A percentile compares a stretch with the other conserved stretches of the same genome.
Evolutionary conservation across 202 grass and related monocot species (phyloP).

Genomic region (Musa balbisiana): DNA sequence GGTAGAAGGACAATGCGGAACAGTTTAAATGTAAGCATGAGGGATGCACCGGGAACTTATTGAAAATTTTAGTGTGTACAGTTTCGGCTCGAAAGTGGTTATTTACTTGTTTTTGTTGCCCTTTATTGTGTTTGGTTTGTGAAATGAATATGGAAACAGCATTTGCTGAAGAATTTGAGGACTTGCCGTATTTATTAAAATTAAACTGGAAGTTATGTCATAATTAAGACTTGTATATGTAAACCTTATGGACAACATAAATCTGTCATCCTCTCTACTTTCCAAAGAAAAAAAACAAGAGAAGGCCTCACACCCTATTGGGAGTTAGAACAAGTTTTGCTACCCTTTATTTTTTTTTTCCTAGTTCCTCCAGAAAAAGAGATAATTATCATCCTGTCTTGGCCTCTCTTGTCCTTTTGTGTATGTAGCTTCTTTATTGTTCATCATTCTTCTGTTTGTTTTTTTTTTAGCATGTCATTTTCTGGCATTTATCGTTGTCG

Average conservation of each 20-base stretch:
- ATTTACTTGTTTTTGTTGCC: not conserved
- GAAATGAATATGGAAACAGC: not conserved
- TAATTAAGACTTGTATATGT: not conserved
- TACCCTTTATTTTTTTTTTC: too few relatives aligned
- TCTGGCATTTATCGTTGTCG: too few relatives aligned
- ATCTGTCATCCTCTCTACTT: not conserved
- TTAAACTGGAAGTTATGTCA: not conserved
- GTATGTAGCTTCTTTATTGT: too few relatives aligned
- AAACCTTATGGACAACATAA: not conserved
- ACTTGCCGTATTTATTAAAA: not conserved
- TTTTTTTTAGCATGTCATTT: too few relatives aligned
- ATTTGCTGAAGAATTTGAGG: not conserved
- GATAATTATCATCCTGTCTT: too few relatives aligned
- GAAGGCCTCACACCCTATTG: too few relatives aligned
- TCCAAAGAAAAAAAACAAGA: not conserved
- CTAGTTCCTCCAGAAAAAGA: too few relatives aligned
- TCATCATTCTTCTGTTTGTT: too few relatives aligned
- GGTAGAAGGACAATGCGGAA: conserved; percentile 94
- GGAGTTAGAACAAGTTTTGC: too few relatives aligned
- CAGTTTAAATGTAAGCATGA: conserved; percentile 97
- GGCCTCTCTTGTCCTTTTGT: too few relatives aligned
- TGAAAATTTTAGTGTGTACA: conserved; percentile 20
- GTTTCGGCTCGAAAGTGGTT: not conserved
- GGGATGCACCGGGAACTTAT: conserved; percentile 59
- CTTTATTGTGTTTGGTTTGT: not conserved